A percentile compares a stretch with the other conserved stretches of the same genome.
Evolutionary conservation across 352 stramenopile genomes (phyloP).

Genomic region (Globisporangium perplexum): DNA sequence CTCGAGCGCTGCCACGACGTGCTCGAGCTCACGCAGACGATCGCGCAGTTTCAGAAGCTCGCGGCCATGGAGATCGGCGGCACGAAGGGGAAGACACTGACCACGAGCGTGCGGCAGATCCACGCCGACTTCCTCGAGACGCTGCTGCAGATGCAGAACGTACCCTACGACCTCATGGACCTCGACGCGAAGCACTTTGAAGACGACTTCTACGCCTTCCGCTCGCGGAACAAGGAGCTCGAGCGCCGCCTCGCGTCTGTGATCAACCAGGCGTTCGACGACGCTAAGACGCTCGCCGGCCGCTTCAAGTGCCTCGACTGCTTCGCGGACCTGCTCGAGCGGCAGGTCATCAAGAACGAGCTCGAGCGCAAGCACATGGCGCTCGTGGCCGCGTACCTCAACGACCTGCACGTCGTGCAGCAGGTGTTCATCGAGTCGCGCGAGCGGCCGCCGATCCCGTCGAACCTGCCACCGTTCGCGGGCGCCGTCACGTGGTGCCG

Average conservation of each 20-base stretch:
- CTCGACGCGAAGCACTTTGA: conserved; percentile 89
- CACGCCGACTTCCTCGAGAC: conserved; percentile 83
- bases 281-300: conserved; percentile 83
- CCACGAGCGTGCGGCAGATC: conserved; percentile 87
- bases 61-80: conserved; percentile 87
- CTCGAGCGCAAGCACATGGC: conserved; percentile 83
- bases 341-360: conserved; percentile 85
- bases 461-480: conserved; percentile 87
- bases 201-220: conserved; percentile 90
- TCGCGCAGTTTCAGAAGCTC: conserved; percentile 88
- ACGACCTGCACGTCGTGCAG: conserved; percentile 81
- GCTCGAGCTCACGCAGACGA: conserved; percentile 86
- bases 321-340: conserved; percentile 86
- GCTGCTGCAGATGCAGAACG: conserved; percentile 62
- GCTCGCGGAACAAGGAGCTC: conserved; percentile 84
- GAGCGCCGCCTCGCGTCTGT: conserved; percentile 84
- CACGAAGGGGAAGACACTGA: conserved; percentile 91
- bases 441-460: conserved; percentile 80
- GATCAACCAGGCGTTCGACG: conserved; percentile 91
- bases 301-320: conserved; percentile 91
- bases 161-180: conserved; percentile 88
- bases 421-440: conserved; percentile 88
- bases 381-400: conserved; percentile 74
- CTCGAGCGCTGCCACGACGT: conserved; percentile 91
- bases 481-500: conserved; percentile 90